These are phyloP conservation scores for Paramecium sexaurelia DNA, from an alignment of 73 alveolate genomes.

Conservation along the genomic window DNA sequence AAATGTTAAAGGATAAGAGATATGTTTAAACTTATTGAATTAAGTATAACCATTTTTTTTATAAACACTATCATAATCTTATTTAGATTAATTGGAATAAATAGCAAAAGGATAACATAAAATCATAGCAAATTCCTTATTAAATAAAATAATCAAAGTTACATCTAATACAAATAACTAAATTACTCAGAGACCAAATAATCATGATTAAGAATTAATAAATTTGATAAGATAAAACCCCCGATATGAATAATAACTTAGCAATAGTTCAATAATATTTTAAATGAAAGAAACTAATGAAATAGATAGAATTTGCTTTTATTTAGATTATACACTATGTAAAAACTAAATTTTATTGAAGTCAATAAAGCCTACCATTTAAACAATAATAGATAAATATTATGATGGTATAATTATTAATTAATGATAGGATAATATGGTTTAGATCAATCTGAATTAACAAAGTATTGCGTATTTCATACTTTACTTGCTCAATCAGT, in stretches of 20 bases:
- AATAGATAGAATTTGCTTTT: slow-evolving; percentile 56
- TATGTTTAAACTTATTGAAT: neutral
- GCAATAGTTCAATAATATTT: neutral
- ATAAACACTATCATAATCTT: neutral
- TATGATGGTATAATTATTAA: neutral
- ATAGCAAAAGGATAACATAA: neutral
- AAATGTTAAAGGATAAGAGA: neutral
- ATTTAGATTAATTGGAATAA: neutral
- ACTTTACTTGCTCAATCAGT: neutral
- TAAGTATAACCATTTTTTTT: neutral
- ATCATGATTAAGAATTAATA: neutral
- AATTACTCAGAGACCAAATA: neutral
- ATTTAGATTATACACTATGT: slow-evolving; percentile 38
- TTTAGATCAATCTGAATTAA: slow-evolving; percentile 54
- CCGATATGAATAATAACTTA: neutral
- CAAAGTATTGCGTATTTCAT: slow-evolving; percentile 60
- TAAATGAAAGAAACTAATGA: slow-evolving; percentile 64
- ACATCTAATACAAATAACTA: neutral
- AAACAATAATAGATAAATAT: slow-evolving; percentile 37
- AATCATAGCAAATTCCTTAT: neutral
- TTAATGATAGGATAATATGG: slow-evolving; percentile 22
- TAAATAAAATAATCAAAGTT: neutral
- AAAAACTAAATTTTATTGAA: neutral
- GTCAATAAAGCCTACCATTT: neutral
- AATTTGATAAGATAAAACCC: neutral